phyloP scores from a whole-genome alignment of 352 stramenopile species.

The Thalassiosira oceanica region DNA sequence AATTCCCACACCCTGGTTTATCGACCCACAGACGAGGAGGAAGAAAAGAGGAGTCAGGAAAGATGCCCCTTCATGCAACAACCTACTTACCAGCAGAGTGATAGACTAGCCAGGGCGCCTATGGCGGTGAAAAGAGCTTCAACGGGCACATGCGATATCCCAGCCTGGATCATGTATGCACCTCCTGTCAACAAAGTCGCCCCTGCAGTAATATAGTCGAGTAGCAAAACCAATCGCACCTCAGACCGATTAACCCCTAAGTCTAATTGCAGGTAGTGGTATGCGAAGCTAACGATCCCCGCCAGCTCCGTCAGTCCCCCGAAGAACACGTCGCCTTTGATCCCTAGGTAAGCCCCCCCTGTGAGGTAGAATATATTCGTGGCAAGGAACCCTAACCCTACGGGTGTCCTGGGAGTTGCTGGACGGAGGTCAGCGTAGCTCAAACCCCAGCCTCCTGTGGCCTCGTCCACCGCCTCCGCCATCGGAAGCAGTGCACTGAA shows the following conservation, averaged over 20 bases:
- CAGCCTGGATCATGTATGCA: conserved; percentile 46
- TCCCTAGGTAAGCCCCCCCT: conserved; percentile 44
- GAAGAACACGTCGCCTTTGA: conserved; percentile 57
- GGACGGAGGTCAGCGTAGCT: conserved; percentile 69
- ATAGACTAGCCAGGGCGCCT: conserved; percentile 48
- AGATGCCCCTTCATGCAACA: too few species aligned
- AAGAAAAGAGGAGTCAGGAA: too few species aligned
- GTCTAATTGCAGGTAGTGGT: conserved; percentile 75
- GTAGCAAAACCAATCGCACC: conserved; percentile 64
- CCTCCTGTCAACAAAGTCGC: conserved; percentile 45
- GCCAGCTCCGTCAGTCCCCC: conserved; percentile 63
- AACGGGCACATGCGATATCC: conserved; percentile 29
- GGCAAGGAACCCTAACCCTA: conserved; percentile 64
- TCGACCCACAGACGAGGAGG: too few species aligned
- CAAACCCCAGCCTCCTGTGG: conserved; percentile 58
- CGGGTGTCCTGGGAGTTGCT: conserved; percentile 39
- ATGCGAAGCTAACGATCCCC: conserved; percentile 65
- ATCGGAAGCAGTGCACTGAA: conserved; percentile 56
- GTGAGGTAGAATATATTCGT: conserved; percentile 73
- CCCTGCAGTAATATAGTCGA: conserved; percentile 70
- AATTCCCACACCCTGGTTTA: conserved; percentile 73
- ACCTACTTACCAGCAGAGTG: conserved; percentile 71
- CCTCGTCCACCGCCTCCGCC: conserved; percentile 52
- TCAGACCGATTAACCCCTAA: conserved; percentile 41
- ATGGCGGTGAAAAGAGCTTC: conserved; percentile 26